Conservation (phyloP, 2,329 filamentous ascomycete genomes). For the Penicillium sp. region DNA sequence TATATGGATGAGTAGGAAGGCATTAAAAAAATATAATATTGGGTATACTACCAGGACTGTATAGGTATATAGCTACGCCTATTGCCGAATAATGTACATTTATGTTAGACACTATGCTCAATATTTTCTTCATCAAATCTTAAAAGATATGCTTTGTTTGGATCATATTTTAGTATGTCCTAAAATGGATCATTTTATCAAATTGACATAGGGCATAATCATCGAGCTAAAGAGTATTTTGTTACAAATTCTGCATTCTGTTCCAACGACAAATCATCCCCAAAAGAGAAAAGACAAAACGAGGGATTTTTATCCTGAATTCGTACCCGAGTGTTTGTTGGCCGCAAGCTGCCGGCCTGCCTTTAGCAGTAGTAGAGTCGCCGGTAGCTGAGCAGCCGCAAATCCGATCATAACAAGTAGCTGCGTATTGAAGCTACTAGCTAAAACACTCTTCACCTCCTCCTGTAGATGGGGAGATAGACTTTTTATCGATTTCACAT, state of each 20-base stretch:
- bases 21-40: too few relatives aligned
- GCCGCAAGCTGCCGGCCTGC: constrained; percentile 20
- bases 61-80: not conserved
- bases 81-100: not conserved
- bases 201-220: not conserved
- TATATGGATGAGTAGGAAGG: not conserved
- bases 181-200: not conserved
- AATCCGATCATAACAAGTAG: constrained; percentile 29
- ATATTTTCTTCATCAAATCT: not conserved
- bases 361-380: constrained; percentile 22
- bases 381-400: constrained; percentile 24
- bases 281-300: not conserved
- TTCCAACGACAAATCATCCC: not conserved
- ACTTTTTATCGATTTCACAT: constrained; percentile 13
- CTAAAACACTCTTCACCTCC: constrained; percentile 20
- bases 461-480: constrained; percentile 14
- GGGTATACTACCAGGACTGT: not conserved
- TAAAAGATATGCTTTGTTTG: not conserved
- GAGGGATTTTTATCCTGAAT: not conserved
- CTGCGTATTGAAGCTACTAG: constrained; percentile 24
- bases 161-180: too few relatives aligned
- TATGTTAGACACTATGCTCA: not conserved
- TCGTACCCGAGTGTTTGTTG: not conserved
- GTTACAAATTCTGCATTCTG: not conserved
- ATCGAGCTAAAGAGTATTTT: not conserved